Conservation (phyloP, 352 stramenopile genomes). For the Globisporangium middletonii region DNA sequence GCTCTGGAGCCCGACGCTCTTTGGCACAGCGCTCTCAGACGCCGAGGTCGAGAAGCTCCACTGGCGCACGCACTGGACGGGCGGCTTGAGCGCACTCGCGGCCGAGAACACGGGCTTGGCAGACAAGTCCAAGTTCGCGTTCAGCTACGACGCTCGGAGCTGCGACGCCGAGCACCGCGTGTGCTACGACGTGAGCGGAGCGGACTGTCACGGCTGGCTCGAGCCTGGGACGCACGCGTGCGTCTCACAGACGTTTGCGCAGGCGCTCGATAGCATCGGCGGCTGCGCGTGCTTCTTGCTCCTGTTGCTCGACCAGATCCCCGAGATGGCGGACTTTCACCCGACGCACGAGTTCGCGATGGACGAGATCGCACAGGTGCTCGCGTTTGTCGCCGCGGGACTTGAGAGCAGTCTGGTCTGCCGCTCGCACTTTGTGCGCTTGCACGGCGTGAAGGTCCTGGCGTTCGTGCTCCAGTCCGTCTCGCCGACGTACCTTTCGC, state of each 20-base stretch:
- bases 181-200: constrained; percentile 73
- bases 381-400: constrained; percentile 53
- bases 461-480: constrained; percentile 71
- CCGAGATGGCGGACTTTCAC: constrained; percentile 74
- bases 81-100: constrained; percentile 42
- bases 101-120: constrained; percentile 55
- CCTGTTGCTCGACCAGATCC: constrained; percentile 68
- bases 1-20: constrained; percentile 74
- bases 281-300: constrained; percentile 69
- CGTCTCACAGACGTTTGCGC: constrained; percentile 53
- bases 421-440: constrained; percentile 63
- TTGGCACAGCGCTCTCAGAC: constrained; percentile 55
- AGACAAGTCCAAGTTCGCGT: constrained; percentile 79
- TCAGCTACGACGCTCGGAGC: constrained; percentile 72
- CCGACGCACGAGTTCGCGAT: constrained; percentile 61
- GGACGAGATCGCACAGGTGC: constrained; percentile 56
- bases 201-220: constrained; percentile 65
- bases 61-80: constrained; percentile 78
- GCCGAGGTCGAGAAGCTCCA: constrained; percentile 63
- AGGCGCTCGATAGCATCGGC: constrained; percentile 63
- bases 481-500: constrained; percentile 64
- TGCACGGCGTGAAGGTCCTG: constrained; percentile 68
- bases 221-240: constrained; percentile 58
- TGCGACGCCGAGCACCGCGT: constrained; percentile 45
- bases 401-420: constrained; percentile 53